Evolutionary conservation across 306 rosid species (phyloP).

Genomic region (Gleditsia sinensis): DNA sequence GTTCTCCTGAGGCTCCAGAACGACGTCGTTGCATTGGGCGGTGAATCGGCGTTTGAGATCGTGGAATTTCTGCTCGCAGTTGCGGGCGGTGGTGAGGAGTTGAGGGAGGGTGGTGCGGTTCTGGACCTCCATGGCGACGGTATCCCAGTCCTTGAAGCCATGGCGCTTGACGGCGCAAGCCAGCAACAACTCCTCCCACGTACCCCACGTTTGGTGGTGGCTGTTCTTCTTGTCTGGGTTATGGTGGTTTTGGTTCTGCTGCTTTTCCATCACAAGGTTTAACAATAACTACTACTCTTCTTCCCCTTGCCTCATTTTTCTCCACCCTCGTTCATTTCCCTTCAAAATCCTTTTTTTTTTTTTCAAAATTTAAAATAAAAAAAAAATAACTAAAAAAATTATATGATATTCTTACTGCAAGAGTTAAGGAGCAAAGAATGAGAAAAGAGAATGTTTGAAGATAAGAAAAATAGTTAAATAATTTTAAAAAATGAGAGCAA

Average conservation of each 20-base stretch:
- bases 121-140: constrained; percentile 70
- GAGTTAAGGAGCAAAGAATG: too few species aligned
- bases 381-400: too few species aligned
- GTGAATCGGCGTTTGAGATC: constrained; percentile 73
- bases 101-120: constrained; percentile 55
- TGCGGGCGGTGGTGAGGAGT: constrained; percentile 55
- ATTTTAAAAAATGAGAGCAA: background rate
- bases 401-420: too few species aligned
- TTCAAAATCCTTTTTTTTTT: constrained; percentile 24
- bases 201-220: constrained; percentile 53
- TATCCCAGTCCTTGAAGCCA: constrained; percentile 71
- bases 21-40: constrained; percentile 40
- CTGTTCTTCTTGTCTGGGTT: constrained; percentile 3
- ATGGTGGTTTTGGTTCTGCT: constrained; percentile 26
- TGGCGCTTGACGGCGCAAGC: constrained; percentile 78
- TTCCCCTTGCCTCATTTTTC: constrained; percentile 40
- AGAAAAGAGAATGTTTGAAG: background rate
- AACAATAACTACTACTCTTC: constrained; percentile 36
- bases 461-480: background rate
- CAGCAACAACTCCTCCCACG: constrained; percentile 78
- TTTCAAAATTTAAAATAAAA: background rate
- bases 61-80: constrained; percentile 62
- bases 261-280: constrained; percentile 52
- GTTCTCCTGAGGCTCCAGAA: constrained; percentile 25
- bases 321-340: constrained; percentile 32